These are phyloP conservation scores for Leptosphaerulina australis DNA, from an alignment of 2,329 filamentous ascomycete species.

Conservation along the genomic window DNA sequence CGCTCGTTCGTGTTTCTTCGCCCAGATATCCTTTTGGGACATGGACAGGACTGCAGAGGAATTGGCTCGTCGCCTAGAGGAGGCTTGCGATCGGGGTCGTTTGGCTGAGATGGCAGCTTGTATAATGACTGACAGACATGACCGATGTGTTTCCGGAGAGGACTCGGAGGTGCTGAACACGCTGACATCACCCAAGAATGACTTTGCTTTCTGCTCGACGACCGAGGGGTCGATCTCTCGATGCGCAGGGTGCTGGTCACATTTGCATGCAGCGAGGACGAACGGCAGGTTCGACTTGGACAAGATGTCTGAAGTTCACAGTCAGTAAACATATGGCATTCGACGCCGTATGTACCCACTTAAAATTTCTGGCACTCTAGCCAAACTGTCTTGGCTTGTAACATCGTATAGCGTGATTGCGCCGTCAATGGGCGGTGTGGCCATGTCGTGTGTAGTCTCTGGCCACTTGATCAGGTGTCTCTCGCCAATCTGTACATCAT, in stretches of 20 bases:
- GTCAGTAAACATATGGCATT: too few relatives aligned
- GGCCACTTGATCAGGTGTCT: constrained; percentile 64
- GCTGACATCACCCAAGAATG: constrained; percentile 67
- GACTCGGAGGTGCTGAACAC: constrained; percentile 75
- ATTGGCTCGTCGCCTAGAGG: constrained; percentile 52
- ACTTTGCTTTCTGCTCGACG: constrained; percentile 67
- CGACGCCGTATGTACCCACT: too few relatives aligned
- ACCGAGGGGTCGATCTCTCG: constrained; percentile 73
- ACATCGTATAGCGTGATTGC: constrained; percentile 89
- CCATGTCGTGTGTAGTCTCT: constrained; percentile 64
- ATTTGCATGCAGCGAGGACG: constrained; percentile 86
- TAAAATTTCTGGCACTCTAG: constrained; percentile 74
- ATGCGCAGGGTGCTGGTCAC: constrained; percentile 73
- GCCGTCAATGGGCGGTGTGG: constrained; percentile 78
- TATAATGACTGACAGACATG: constrained; percentile 77
- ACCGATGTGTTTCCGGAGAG: constrained; percentile 72
- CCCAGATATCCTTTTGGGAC: constrained; percentile 48
- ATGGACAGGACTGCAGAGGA: constrained; percentile 52
- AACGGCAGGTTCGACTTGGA: constrained; percentile 75
- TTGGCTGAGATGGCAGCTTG: constrained; percentile 70
- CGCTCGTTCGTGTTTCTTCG: constrained; percentile 53
- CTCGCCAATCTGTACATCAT: constrained; percentile 59
- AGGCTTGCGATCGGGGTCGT: constrained; percentile 55
- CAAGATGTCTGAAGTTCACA: too few relatives aligned
- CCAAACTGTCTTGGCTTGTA: constrained; percentile 75